Evolutionary conservation across 2,329 filamentous ascomycete species (phyloP).

Genomic region (Talaromyces funiculosus): DNA sequence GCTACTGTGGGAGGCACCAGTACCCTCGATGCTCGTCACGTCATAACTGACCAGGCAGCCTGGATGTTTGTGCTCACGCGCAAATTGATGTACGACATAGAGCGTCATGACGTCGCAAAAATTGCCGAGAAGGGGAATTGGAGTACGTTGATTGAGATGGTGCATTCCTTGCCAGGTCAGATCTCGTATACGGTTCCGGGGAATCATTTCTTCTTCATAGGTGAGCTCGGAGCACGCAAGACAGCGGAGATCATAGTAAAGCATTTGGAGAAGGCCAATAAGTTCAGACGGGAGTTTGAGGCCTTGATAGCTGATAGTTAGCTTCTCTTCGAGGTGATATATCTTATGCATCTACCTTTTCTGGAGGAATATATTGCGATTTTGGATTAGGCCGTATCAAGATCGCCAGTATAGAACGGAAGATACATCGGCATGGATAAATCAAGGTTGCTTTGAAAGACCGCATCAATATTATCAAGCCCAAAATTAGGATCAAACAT

Average conservation of each 20-base stretch:
- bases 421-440: neutral
- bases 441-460: constrained; percentile 6
- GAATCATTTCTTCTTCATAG: constrained; percentile 22
- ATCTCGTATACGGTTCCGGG: constrained; percentile 12
- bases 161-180: constrained; percentile 6
- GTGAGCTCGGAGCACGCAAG: constrained; percentile 16
- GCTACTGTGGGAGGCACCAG: constrained; percentile 10
- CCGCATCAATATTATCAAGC: constrained; percentile 2
- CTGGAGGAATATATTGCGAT: neutral
- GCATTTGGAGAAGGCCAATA: neutral
- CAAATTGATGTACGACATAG: constrained; percentile 11
- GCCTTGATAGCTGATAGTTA: neutral
- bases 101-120: neutral
- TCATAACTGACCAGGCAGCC: constrained; percentile 13
- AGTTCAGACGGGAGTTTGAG: constrained; percentile 3
- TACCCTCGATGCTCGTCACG: constrained; percentile 13
- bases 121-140: neutral
- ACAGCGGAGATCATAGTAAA: constrained; percentile 13
- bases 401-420: neutral
- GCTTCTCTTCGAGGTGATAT: neutral
- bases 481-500: constrained; percentile 7
- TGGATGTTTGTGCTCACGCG: constrained; percentile 14
- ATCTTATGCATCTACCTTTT: neutral
- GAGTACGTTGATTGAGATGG: constrained; percentile 7
- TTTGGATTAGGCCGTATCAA: neutral